Conservation (phyloP, 352 stramenopile species). For the Pythium sukuiense region DNA sequence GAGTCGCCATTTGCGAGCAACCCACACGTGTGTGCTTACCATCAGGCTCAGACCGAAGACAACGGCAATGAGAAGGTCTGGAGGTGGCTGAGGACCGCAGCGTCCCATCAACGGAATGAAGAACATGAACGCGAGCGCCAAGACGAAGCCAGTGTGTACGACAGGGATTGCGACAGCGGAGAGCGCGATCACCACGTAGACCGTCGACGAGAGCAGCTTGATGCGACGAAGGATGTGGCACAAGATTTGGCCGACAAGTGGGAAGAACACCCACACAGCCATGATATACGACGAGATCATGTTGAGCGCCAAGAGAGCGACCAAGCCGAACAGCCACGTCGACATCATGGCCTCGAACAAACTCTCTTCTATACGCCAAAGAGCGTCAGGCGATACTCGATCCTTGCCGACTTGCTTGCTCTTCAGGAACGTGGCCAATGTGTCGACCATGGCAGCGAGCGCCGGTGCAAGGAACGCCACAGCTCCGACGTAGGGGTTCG, state of each 20-base stretch:
- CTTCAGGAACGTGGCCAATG: constrained; percentile 37
- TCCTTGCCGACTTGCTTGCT: constrained; percentile 23
- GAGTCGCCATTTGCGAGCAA: no score
- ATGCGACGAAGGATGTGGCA: constrained; percentile 42
- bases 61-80: constrained; percentile 53
- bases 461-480: constrained; percentile 43
- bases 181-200: constrained; percentile 57
- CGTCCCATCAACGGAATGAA: constrained; percentile 76
- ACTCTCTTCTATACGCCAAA: constrained; percentile 60
- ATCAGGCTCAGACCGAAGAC: constrained; percentile 50
- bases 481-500: constrained; percentile 48
- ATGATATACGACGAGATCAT: constrained; percentile 63
- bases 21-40: constrained; percentile 28
- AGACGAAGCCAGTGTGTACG: constrained; percentile 55
- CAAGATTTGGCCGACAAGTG: constrained; percentile 46
- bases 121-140: constrained; percentile 65
- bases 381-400: constrained; percentile 16
- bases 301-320: constrained; percentile 36
- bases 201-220: constrained; percentile 35
- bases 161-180: constrained; percentile 52
- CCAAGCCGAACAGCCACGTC: constrained; percentile 42
- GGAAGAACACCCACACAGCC: constrained; percentile 68
- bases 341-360: constrained; percentile 63
- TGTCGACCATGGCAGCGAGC: constrained; percentile 58
- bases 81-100: constrained; percentile 49